Conservation (phyloP, 495 filamentous ascomycete genomes). For the Aspergillus nidulans region DNA sequence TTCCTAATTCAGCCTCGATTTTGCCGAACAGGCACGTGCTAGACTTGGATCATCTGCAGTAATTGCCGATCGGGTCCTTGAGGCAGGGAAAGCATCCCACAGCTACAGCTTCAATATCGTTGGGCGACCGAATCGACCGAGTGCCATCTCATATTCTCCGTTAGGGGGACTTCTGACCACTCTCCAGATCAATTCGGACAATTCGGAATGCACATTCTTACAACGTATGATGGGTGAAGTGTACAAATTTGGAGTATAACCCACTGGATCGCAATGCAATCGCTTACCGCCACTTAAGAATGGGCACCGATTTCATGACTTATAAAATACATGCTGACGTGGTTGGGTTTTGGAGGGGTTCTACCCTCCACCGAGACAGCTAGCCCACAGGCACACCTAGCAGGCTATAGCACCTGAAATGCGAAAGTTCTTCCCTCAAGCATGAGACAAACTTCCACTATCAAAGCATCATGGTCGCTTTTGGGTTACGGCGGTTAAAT, state of each 20-base stretch:
- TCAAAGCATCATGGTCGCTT: constrained; percentile 13
- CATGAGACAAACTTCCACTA: background rate
- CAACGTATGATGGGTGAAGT: too few species aligned
- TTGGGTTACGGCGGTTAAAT: constrained; percentile 14
- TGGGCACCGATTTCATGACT: background rate
- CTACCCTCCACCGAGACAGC: background rate
- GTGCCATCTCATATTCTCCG: too few species aligned
- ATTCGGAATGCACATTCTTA: too few species aligned
- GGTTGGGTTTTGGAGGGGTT: background rate
- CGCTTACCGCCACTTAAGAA: background rate
- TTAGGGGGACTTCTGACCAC: too few species aligned
- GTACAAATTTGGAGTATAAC: too few species aligned
- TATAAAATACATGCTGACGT: background rate
- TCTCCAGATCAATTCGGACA: too few species aligned
- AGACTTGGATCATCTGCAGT: background rate
- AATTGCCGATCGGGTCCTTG: background rate
- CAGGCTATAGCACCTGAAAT: background rate
- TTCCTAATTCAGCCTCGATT: too few species aligned
- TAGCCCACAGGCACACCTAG: background rate
- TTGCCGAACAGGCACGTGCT: background rate
- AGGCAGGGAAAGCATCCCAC: background rate
- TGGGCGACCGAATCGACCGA: too few species aligned
- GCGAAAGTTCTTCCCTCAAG: background rate
- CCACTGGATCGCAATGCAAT: background rate
- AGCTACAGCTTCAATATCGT: too few species aligned